Conservation (phyloP, 2,329 filamentous ascomycete genomes). For the Parasarocladium wereldwijsianum region DNA sequence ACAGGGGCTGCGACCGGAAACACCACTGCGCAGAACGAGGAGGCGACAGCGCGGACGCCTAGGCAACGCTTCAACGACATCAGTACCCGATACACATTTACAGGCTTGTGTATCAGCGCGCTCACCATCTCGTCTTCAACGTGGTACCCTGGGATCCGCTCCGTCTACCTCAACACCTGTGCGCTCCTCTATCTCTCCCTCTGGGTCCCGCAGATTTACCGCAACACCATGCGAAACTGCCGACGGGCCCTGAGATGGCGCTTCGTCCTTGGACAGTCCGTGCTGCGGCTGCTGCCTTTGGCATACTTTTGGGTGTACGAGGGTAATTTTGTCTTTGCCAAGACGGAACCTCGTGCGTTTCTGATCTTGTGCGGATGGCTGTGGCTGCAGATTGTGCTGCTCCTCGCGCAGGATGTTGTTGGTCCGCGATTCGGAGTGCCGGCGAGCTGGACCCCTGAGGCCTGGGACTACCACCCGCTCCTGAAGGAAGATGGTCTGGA, state of each 20-base stretch:
- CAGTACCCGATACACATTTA: slow-evolving; percentile 40
- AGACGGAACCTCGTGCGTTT: slow-evolving; percentile 52
- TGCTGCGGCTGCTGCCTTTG: slow-evolving; percentile 64
- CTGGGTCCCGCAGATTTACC: slow-evolving; percentile 83
- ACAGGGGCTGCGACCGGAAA: slow-evolving; percentile 25
- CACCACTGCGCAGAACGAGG: slow-evolving; percentile 13
- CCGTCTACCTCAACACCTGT: slow-evolving; percentile 46
- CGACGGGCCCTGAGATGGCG: slow-evolving; percentile 83
- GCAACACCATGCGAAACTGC: slow-evolving; percentile 83
- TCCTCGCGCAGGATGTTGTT: slow-evolving; percentile 72
- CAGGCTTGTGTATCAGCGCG: slow-evolving; percentile 40
- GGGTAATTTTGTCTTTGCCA: slow-evolving; percentile 70
- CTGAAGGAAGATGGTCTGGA: slow-evolving; percentile 72
- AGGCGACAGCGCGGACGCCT: slow-evolving; percentile 11
- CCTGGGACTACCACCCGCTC: slow-evolving; percentile 91
- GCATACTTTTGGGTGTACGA: slow-evolving; percentile 70
- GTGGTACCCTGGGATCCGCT: slow-evolving; percentile 41
- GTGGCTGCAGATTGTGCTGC: slow-evolving; percentile 68
- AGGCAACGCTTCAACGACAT: slow-evolving; percentile 36
- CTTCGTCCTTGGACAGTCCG: slow-evolving; percentile 73
- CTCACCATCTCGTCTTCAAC: slow-evolving; percentile 43
- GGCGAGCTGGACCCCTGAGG: slow-evolving; percentile 50
- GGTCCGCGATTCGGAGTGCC: slow-evolving; percentile 80
- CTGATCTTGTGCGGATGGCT: slow-evolving; percentile 54
- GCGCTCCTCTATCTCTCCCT: slow-evolving; percentile 71